Percentiles rank a stretch among this genome's conserved stretches.
Conservation (phyloP, 2,329 filamentous ascomycete genomes). For the Akanthomyces dipterigenus region DNA sequence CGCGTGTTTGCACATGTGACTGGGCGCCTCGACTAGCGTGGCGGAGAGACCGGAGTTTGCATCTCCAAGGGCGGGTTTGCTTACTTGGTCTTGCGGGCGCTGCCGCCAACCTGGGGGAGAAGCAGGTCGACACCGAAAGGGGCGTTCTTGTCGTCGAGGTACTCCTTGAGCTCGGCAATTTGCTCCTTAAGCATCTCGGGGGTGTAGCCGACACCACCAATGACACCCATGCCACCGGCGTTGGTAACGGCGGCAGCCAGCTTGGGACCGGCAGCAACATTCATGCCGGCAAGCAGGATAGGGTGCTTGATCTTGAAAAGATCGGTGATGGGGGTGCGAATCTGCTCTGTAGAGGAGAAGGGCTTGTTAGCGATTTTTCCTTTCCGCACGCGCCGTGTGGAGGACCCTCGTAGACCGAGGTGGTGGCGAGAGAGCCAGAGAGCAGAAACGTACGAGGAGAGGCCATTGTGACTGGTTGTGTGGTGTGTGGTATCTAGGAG, state of each 20-base stretch:
- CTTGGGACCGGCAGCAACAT: slow-evolving; percentile 94
- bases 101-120: slow-evolving; percentile 89
- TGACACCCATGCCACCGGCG: slow-evolving; percentile 91
- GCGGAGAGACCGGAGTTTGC: background rate
- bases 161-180: slow-evolving; percentile 87
- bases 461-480: slow-evolving; percentile 7
- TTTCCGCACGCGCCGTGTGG: background rate
- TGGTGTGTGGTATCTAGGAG: background rate
- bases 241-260: slow-evolving; percentile 96
- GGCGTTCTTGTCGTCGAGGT: slow-evolving; percentile 81
- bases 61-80: slow-evolving; percentile 18
- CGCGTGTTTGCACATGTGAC: slow-evolving; percentile 1
- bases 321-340: slow-evolving; percentile 89
- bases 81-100: slow-evolving; percentile 86
- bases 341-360: slow-evolving; percentile 35
- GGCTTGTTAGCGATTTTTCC: background rate
- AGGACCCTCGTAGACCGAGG: background rate
- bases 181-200: slow-evolving; percentile 96
- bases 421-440: background rate
- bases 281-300: slow-evolving; percentile 94
- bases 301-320: slow-evolving; percentile 98
- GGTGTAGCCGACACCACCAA: slow-evolving; percentile 92
- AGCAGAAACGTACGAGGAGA: slow-evolving; percentile 9
- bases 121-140: slow-evolving; percentile 93
- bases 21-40: background rate